These are phyloP conservation scores for Fusarium sp. DNA, from an alignment of 2,329 filamentous ascomycete species.

Conservation along the genomic window DNA sequence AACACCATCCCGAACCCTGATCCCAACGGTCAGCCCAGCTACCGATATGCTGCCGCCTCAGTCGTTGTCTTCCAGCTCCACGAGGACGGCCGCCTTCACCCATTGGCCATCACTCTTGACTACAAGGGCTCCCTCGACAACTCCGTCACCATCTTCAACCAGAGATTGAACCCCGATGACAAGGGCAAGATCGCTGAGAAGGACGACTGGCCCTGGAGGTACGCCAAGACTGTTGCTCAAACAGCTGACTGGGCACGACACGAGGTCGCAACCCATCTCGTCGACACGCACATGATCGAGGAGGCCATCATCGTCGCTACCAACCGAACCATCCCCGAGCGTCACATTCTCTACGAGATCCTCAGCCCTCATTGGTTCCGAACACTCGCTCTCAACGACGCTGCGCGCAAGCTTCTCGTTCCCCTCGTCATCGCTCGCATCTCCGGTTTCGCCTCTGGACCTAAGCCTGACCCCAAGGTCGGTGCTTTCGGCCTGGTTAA, in stretches of 20 bases:
- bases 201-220: slow-evolving; percentile 29
- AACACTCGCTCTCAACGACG: slow-evolving; percentile 18
- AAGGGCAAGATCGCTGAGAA: slow-evolving; percentile 7
- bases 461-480: neutral
- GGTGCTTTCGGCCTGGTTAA: neutral
- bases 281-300: slow-evolving; percentile 29
- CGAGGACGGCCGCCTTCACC: slow-evolving; percentile 21
- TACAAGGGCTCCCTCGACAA: slow-evolving; percentile 13
- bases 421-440: slow-evolving; percentile 15
- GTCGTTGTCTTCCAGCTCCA: slow-evolving; percentile 27
- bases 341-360: slow-evolving; percentile 17
- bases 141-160: slow-evolving; percentile 26
- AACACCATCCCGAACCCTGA: neutral
- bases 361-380: slow-evolving; percentile 29
- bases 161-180: slow-evolving; percentile 13
- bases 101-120: slow-evolving; percentile 23
- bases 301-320: slow-evolving; percentile 31
- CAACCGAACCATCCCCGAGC: slow-evolving; percentile 18
- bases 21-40: neutral
- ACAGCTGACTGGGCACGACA: slow-evolving; percentile 31
- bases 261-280: slow-evolving; percentile 22
- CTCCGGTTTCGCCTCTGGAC: slow-evolving; percentile 1
- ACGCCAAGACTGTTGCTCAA: slow-evolving; percentile 29
- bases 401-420: slow-evolving; percentile 6
- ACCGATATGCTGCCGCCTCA: slow-evolving; percentile 15